phyloP scores from a whole-genome alignment of 1,284 basidiomycete genomes.

The Microbotryum saponariae region DNA sequence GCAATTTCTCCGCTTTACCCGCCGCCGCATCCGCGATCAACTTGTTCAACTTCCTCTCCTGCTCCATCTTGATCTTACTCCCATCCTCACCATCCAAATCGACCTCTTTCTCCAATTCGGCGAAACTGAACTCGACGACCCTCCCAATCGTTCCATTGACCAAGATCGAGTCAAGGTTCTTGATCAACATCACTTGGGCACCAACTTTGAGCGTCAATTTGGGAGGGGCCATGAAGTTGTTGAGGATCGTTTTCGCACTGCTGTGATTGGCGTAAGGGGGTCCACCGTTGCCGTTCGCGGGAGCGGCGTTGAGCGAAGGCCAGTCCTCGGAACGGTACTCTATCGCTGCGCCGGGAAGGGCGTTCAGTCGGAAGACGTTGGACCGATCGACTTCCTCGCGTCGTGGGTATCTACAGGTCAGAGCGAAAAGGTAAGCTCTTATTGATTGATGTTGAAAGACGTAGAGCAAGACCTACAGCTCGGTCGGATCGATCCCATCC shows the following conservation, averaged over 20 bases:
- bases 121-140: slow-evolving; percentile 55
- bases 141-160: slow-evolving; percentile 78
- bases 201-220: slow-evolving; percentile 57
- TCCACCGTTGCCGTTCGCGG: slow-evolving; percentile 4
- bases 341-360: slow-evolving; percentile 20
- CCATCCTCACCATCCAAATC: slow-evolving; percentile 34
- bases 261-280: not conserved
- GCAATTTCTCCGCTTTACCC: slow-evolving; percentile 31
- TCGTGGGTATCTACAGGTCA: slow-evolving; percentile 57
- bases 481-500: slow-evolving; percentile 70
- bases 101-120: slow-evolving; percentile 37
- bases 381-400: slow-evolving; percentile 72
- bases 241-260: slow-evolving; percentile 29
- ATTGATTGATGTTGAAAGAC: not conserved
- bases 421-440: not conserved
- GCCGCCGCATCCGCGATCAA: slow-evolving; percentile 16
- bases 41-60: slow-evolving; percentile 42
- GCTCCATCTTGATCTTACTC: slow-evolving; percentile 42
- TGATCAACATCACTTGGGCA: slow-evolving; percentile 63
- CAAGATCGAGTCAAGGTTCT: slow-evolving; percentile 63
- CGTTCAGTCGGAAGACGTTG: slow-evolving; percentile 57
- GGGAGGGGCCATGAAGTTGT: slow-evolving; percentile 40
- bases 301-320: slow-evolving; percentile 3
- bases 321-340: slow-evolving; percentile 30
- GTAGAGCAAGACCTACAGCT: slow-evolving; percentile 51